Evolutionary conservation across 139 green algal genomes (phyloP).

Genomic region (Micromonas pusilla): DNA sequence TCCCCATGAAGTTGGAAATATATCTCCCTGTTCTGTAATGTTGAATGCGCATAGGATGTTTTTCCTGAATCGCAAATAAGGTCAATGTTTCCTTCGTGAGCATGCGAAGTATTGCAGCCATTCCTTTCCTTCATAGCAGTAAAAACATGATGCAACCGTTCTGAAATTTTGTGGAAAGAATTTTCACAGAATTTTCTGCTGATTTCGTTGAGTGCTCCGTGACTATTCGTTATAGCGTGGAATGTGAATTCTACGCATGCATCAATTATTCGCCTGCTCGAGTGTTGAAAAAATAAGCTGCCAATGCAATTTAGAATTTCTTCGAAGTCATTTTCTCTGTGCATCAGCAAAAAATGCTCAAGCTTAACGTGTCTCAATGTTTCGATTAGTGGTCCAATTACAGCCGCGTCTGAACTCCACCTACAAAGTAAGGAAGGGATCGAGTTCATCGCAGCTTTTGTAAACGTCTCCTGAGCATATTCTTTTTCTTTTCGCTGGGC

Average conservation of each 20-base stretch:
- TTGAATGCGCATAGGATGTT: no score
- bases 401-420: background rate
- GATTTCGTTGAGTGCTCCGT: background rate
- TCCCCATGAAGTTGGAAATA: no score
- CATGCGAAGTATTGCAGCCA: no score
- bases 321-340: background rate
- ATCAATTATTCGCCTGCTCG: background rate
- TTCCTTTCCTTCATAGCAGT: no score
- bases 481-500: background rate
- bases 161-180: background rate
- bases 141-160: no score
- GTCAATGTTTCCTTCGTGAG: no score
- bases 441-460: background rate
- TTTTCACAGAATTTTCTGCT: background rate
- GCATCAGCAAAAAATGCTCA: background rate
- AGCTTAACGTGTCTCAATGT: conserved; percentile 3
- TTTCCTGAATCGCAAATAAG: no score
- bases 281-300: conserved; percentile 9
- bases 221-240: background rate
- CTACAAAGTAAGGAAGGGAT: background rate
- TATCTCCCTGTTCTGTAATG: no score
- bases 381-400: conserved; percentile 1
- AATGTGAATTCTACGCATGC: background rate
- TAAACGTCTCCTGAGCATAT: background rate
- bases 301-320: background rate